phyloP scores from a whole-genome alignment of 2,329 filamentous ascomycete genomes.

The Trichoderma gracile region DNA sequence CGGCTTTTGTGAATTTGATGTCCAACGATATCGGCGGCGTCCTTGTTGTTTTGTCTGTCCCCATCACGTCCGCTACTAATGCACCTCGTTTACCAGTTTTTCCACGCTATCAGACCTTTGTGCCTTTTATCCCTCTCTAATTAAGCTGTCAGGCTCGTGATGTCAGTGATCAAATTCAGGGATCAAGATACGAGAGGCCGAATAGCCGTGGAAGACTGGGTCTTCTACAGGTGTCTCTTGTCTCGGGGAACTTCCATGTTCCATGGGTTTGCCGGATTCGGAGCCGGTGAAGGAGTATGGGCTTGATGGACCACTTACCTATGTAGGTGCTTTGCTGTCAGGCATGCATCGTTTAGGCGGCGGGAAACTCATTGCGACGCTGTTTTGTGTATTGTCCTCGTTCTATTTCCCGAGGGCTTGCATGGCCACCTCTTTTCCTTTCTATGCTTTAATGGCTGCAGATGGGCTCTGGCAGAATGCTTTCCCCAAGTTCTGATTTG shows the following conservation, averaged over 20 bases:
- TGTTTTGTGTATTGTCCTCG: not conserved
- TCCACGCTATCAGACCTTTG: not conserved
- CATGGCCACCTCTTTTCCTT: not conserved
- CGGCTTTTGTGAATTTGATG: not conserved
- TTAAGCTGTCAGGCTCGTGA: not conserved
- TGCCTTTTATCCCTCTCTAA: not conserved
- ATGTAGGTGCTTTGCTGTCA: too few species aligned
- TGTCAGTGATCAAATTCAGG: not conserved
- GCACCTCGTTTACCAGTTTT: too few species aligned
- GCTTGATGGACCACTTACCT: too few species aligned
- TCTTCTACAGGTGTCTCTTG: not conserved
- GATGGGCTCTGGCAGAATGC: not conserved
- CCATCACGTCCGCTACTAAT: too few species aligned
- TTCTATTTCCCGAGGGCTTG: not conserved
- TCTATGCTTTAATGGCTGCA: not conserved
- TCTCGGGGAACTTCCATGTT: not conserved
- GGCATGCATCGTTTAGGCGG: not conserved
- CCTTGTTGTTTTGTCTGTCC: too few species aligned
- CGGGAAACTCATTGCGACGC: not conserved
- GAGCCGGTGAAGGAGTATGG: not conserved
- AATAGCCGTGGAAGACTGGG: not conserved
- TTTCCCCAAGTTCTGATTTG: not conserved
- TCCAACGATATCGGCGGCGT: too few species aligned
- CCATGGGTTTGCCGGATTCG: not conserved
- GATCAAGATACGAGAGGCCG: not conserved